Evolutionary conservation across 2,329 filamentous ascomycete species (phyloP).

Genomic region (Xenosphaeropsis pyriputrescens): DNA sequence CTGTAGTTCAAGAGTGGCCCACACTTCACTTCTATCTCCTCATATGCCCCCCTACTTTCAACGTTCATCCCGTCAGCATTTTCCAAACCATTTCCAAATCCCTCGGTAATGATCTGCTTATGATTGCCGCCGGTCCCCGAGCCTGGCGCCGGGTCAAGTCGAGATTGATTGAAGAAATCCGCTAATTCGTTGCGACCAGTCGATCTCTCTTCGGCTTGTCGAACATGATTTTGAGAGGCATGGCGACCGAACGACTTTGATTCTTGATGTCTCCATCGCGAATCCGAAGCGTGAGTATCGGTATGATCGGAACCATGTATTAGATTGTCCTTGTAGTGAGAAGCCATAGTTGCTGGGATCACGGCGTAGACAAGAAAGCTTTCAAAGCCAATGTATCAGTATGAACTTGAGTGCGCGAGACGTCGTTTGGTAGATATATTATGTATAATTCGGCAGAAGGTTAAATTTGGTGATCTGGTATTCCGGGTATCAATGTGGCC

Average conservation of each 20-base stretch:
- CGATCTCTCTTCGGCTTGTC: slow-evolving; percentile 25
- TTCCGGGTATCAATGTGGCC: too few species aligned
- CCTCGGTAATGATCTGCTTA: too few species aligned
- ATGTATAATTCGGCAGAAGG: too few species aligned
- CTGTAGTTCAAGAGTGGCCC: slow-evolving; percentile 70
- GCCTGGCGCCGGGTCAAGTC: slow-evolving; percentile 21
- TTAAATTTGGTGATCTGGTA: too few species aligned
- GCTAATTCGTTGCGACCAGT: slow-evolving; percentile 33
- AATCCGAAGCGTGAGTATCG: slow-evolving; percentile 41
- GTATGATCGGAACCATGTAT: slow-evolving; percentile 12
- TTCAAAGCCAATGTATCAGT: too few species aligned
- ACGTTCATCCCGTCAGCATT: too few species aligned
- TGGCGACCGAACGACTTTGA: slow-evolving; percentile 37
- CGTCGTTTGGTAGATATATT: too few species aligned
- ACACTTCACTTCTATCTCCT: slow-evolving; percentile 33
- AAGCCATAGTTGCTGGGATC: too few species aligned
- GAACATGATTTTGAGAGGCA: slow-evolving; percentile 22
- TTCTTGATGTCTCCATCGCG: slow-evolving; percentile 49
- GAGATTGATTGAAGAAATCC: slow-evolving; percentile 38
- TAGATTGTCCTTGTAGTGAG: slow-evolving; percentile 11
- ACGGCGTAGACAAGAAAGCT: too few species aligned
- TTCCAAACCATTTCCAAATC: slow-evolving; percentile 1
- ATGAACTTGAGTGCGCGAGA: too few species aligned
- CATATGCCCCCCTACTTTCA: too few species aligned
- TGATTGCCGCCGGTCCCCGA: slow-evolving; percentile 1